Base-by-base conservation (phyloP, 2,329 filamentous ascomycete genomes). In the Ceratocystis harringtonii region DNA sequence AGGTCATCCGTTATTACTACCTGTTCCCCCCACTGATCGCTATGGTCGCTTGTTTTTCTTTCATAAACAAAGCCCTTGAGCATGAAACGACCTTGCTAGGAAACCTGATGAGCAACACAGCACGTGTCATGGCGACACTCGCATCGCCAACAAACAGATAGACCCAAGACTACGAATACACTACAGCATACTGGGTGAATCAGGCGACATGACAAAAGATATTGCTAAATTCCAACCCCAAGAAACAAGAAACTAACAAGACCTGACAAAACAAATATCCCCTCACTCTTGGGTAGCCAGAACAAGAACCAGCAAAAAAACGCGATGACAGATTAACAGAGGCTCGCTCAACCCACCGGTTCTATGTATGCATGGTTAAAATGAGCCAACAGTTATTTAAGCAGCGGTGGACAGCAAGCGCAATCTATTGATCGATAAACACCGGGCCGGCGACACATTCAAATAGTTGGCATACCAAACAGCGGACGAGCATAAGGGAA, bases 211-310 rank as follows among this genome's bases (percentile, higher is more conserved):
- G 5, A 32, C 17, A 61, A 61, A 61, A 65, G 45, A 52, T 45
- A 50, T 36, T 65, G 64, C 45, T 62, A 62, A 65, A 65, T 62
- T 52, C 44, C 19, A 66, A 52, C 25, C 58, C 60, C 60, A 66
- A 7, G 60, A 41, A 44, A 32, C 25, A 57, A 0, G 32, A 60
- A 60, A 58, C 60, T 48, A 32, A 52, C 15, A 55, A 64, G n/a
- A 57, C n/a, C 32, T 25, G 19, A 28, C n/a, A 41, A 43, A 44
- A 15, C 12, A 41, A 61, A 41, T 19, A n/a, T 22, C 55, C 55
- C 28, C 30, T 58, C 28, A 36, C 55, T 58, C 17, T 36, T 36
- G 28, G 3, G 22, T 8, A 19, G 28, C 55, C 30, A 8, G 17
- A 28, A 58, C 10, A 22, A 5, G 48, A 52, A 52, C 36, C 36